Evolutionary conservation across 306 rosid genomes (phyloP).

Genomic region (Dryas drummondii): DNA sequence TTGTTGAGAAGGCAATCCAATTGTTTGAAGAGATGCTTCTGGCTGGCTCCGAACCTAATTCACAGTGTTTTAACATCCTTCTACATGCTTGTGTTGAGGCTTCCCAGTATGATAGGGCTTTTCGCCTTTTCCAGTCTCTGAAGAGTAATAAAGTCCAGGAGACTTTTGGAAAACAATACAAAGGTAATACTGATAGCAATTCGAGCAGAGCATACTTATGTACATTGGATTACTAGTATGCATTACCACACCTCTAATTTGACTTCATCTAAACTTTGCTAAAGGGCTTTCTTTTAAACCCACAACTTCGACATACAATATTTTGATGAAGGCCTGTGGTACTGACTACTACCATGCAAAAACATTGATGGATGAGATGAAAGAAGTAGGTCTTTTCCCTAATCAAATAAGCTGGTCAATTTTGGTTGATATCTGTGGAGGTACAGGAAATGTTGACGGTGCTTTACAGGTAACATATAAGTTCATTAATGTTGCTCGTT

Average conservation of each 20-base stretch:
- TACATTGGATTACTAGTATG: slow-evolving; percentile 21
- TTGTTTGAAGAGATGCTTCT: slow-evolving; percentile 89
- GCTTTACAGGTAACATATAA: slow-evolving; percentile 64
- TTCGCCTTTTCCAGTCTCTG: slow-evolving; percentile 82
- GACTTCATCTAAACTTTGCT: slow-evolving; percentile 43
- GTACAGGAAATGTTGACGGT: slow-evolving; percentile 59
- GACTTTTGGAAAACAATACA: slow-evolving; percentile 32
- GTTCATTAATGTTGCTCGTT: slow-evolving; percentile 11
- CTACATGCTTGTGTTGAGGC: slow-evolving; percentile 94
- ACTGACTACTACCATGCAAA: slow-evolving; percentile 80
- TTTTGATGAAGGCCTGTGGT: slow-evolving; percentile 93
- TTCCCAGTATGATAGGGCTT: slow-evolving; percentile 90
- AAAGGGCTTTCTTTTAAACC: slow-evolving; percentile 71
- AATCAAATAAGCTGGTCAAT: slow-evolving; percentile 89
- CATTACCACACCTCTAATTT: slow-evolving; percentile 42
- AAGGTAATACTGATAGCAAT: slow-evolving; percentile 24
- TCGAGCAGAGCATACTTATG: slow-evolving; percentile 23
- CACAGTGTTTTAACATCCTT: slow-evolving; percentile 88
- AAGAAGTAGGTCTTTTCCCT: slow-evolving; percentile 64
- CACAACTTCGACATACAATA: slow-evolving; percentile 77
- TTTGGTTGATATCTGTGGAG: slow-evolving; percentile 77
- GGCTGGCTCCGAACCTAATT: slow-evolving; percentile 81
- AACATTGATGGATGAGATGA: slow-evolving; percentile 82
- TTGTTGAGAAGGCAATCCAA: slow-evolving; percentile 74
- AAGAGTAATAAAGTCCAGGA: slow-evolving; percentile 48